These are phyloP conservation scores for Apiotrichum sp. DNA, from an alignment of 1,284 basidiomycete genomes.

Conservation along the genomic window DNA sequence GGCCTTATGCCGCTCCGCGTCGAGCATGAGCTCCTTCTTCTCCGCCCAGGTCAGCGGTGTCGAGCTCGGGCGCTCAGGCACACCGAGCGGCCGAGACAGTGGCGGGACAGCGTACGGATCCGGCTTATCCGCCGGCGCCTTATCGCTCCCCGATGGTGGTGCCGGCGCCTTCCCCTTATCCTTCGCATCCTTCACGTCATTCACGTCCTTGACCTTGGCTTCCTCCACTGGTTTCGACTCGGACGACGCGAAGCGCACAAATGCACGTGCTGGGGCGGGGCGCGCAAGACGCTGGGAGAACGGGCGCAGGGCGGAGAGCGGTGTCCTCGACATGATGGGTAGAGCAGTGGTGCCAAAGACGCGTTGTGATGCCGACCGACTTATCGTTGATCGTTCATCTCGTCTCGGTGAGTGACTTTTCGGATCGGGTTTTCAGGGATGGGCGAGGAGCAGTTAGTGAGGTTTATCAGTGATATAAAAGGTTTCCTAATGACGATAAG, in stretches of 20 bases:
- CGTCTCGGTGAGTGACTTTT: too few species aligned
- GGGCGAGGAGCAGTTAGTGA: too few species aligned
- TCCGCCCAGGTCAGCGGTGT: constrained; percentile 60
- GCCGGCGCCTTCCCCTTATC: background rate
- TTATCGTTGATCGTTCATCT: too few species aligned
- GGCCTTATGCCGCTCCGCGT: constrained; percentile 63
- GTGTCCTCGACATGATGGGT: too few species aligned
- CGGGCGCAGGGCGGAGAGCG: too few species aligned
- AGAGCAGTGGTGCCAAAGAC: too few species aligned
- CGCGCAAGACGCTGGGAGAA: too few species aligned
- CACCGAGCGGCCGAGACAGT: constrained; percentile 61
- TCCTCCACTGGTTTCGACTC: background rate
- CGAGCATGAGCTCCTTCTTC: constrained; percentile 62
- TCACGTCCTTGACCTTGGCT: too few species aligned
- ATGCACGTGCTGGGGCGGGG: background rate
- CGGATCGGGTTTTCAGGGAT: too few species aligned
- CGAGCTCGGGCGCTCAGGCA: constrained; percentile 57
- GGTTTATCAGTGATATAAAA: too few species aligned
- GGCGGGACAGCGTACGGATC: constrained; percentile 27
- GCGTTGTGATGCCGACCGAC: too few species aligned
- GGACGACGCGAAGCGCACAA: constrained; percentile 1
- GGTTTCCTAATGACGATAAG: background rate
- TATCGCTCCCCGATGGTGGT: background rate
- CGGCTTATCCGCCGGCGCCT: background rate
- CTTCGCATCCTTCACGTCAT: too few species aligned